phyloP scores from a whole-genome alignment of 2,329 filamentous ascomycete genomes.

The Monosporascus sp. region DNA sequence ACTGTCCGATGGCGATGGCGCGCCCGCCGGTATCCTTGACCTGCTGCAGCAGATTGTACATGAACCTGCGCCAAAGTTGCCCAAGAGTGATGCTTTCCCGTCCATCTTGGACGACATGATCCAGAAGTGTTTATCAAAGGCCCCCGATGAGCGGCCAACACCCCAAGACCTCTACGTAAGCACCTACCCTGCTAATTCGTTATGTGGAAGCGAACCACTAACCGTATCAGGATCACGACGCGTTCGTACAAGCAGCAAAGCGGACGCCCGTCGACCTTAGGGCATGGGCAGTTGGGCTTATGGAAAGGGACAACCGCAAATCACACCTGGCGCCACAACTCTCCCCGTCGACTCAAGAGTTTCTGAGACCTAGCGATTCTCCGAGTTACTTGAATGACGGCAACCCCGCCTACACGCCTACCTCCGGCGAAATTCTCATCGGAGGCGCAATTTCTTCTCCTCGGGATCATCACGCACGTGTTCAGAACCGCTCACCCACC shows the following conservation, averaged over 20 bases:
- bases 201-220: constrained; percentile 11
- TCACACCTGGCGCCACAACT: constrained; percentile 81
- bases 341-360: constrained; percentile 71
- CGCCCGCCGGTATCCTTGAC: constrained; percentile 91
- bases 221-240: constrained; percentile 69
- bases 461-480: constrained; percentile 39
- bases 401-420: constrained; percentile 52
- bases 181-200: constrained; percentile 7
- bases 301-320: constrained; percentile 93
- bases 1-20: constrained; percentile 67
- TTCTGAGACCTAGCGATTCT: constrained; percentile 61
- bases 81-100: constrained; percentile 96
- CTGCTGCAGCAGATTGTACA: constrained; percentile 96
- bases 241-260: constrained; percentile 94
- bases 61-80: constrained; percentile 86
- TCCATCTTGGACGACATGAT: constrained; percentile 95
- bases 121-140: constrained; percentile 89
- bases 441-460: constrained; percentile 52
- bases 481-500: constrained; percentile 46
- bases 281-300: constrained; percentile 89
- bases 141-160: constrained; percentile 81
- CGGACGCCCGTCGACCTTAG: constrained; percentile 89
- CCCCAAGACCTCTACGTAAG: constrained; percentile 88
- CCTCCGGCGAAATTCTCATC: constrained; percentile 68
- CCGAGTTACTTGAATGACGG: constrained; percentile 46